A percentile compares a stretch with the other conserved stretches of the same genome.
Conservation (phyloP, 169 alveolate genomes). For the Plasmodium gallinaceum region DNA sequence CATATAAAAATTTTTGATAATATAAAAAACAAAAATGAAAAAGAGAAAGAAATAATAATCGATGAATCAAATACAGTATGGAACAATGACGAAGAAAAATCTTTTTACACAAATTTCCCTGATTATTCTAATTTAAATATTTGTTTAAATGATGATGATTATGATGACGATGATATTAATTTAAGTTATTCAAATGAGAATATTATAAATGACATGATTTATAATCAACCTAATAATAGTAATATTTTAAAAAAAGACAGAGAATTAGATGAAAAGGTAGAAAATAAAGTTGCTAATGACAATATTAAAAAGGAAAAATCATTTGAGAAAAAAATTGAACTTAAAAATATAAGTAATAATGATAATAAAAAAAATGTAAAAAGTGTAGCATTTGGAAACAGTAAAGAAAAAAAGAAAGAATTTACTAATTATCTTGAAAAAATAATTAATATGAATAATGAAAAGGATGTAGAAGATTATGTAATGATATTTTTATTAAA, state of each 20-base stretch:
- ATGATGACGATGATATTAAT: conserved; percentile 15
- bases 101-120: conserved; percentile 46
- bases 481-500: conserved; percentile 54
- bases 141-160: conserved; percentile 39
- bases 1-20: conserved; percentile 43
- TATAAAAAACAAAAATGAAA: conserved; percentile 25
- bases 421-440: conserved; percentile 26
- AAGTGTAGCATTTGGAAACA: neutral
- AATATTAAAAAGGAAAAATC: neutral
- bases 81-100: conserved; percentile 41
- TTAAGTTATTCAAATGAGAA: neutral
- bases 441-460: conserved; percentile 43
- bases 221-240: neutral
- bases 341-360: neutral
- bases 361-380: neutral
- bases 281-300: neutral
- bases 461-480: conserved; percentile 37
- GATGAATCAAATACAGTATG: conserved; percentile 21
- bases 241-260: neutral
- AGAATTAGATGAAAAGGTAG: neutral
- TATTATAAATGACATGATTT: neutral
- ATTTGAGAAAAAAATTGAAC: neutral
- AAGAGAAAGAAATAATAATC: conserved; percentile 16
- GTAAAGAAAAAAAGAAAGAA: conserved; percentile 14
- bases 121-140: conserved; percentile 51